A percentile compares a stretch with the other conserved stretches of the same genome.
Conservation (phyloP, 768 basidiomycete genomes). For the Leccinum fibrillosum region DNA sequence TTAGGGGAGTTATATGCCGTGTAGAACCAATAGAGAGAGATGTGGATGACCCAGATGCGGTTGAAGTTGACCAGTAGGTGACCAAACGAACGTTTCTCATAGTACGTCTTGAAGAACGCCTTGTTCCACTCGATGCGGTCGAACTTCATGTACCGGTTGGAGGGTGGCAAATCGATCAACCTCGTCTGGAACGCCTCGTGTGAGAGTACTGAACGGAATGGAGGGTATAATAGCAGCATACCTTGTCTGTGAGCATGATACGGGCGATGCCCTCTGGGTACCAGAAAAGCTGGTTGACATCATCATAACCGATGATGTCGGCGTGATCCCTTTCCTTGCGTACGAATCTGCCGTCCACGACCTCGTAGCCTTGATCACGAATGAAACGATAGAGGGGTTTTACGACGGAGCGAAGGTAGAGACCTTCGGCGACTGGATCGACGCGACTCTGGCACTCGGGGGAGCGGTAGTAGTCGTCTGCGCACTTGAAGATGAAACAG, state of each 20-base stretch:
- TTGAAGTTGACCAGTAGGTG: conserved; percentile 99
- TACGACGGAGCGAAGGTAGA: conserved; percentile 88
- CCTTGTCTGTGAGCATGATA: conserved; percentile 87
- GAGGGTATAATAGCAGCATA: conserved; percentile 26
- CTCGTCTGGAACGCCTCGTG: conserved; percentile 53
- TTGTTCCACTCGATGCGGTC: conserved; percentile 95
- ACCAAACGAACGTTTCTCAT: conserved; percentile 94
- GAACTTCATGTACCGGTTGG: conserved; percentile 95
- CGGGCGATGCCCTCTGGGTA: conserved; percentile 97
- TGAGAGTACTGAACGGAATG: not conserved
- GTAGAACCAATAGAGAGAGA: conserved; percentile 94
- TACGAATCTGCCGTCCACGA: conserved; percentile 92
- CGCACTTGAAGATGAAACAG: conserved; percentile 99
- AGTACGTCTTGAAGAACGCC: conserved; percentile 99
- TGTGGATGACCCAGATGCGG: conserved; percentile 97
- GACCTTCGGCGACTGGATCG: conserved; percentile 90
- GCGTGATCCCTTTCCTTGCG: conserved; percentile 91
- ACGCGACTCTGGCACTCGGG: conserved; percentile 94
- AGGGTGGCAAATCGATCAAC: conserved; percentile 85
- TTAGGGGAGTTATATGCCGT: conserved; percentile 91
- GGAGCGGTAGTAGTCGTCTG: conserved; percentile 98
- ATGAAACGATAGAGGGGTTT: conserved; percentile 97
- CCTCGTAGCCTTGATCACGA: conserved; percentile 96
- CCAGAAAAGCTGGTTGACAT: conserved; percentile 99
- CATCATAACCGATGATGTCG: conserved; percentile 96